phyloP scores from a whole-genome alignment of 2,329 filamentous ascomycete species.

The Aspergillus sp. region DNA sequence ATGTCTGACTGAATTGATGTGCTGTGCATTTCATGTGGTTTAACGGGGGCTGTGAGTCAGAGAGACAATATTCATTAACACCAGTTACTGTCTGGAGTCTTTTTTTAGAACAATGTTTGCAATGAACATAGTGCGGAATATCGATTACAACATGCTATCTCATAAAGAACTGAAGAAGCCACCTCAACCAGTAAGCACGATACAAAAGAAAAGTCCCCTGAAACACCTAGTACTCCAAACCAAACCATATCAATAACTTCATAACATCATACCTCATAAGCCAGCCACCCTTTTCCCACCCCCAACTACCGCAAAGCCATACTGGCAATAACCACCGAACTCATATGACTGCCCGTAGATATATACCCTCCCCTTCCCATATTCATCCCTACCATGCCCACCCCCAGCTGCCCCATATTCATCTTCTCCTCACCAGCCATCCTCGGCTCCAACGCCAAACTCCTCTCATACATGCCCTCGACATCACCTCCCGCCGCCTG shows the following conservation, averaged over 20 bases:
- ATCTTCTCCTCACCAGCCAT: slow-evolving; percentile 99
- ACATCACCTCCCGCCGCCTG: slow-evolving; percentile 92
- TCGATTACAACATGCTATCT: no score
- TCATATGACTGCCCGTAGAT: slow-evolving; percentile 20
- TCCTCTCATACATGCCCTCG: slow-evolving; percentile 86
- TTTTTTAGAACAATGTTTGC: no score
- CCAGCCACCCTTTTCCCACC: not conserved
- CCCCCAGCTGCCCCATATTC: not conserved
- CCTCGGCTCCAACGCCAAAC: slow-evolving; percentile 85
- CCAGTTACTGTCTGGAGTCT: no score
- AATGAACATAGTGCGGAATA: no score
- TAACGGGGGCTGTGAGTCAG: no score
- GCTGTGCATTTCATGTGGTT: no score
- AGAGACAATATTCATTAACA: no score
- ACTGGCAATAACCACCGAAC: slow-evolving; percentile 20
- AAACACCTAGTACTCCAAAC: not conserved
- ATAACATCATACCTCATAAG: not conserved
- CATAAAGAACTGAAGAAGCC: no score
- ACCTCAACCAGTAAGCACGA: no score
- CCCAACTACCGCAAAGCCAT: slow-evolving; percentile 12
- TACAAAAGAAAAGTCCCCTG: no score
- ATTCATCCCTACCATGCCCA: not conserved
- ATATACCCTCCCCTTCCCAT: not conserved
- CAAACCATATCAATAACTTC: not conserved
- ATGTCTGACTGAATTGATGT: no score